Percentiles rank a stretch among this genome's conserved stretches.
phyloP scores from a whole-genome alignment of 1,139 yeast species.

The Lizanozyma gosingica region DNA sequence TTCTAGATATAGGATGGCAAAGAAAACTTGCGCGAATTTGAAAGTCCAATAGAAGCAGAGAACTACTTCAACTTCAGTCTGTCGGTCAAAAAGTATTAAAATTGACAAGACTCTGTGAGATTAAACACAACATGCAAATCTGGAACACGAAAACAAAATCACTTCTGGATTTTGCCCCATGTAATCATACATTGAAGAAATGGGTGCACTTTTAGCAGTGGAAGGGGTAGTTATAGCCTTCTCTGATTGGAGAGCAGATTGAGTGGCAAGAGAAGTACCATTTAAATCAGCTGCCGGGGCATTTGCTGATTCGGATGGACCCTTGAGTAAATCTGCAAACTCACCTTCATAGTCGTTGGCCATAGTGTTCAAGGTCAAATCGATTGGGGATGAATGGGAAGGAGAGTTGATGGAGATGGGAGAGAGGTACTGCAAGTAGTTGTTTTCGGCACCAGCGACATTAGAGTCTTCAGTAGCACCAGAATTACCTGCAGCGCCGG shows the following conservation, averaged over 20 bases:
- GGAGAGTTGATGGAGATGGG: neutral
- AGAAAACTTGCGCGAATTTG: neutral
- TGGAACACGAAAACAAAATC: neutral
- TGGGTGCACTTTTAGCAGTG: neutral
- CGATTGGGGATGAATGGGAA: neutral
- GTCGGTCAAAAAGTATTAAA: neutral
- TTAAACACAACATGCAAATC: neutral
- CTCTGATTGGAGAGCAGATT: neutral
- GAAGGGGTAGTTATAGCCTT: neutral
- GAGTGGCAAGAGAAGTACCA: neutral
- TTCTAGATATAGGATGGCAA: neutral
- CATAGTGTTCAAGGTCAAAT: neutral
- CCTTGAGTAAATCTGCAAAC: neutral
- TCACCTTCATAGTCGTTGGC: neutral
- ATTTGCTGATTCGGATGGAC: neutral
- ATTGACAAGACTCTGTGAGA: neutral
- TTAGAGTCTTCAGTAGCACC: slow-evolving; percentile 5
- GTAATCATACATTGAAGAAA: neutral
- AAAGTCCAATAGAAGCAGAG: neutral
- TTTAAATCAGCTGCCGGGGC: neutral
- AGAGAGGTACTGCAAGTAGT: neutral
- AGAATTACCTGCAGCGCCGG: slow-evolving; percentile 5
- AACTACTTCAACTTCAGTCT: neutral
- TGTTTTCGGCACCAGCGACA: slow-evolving; percentile 3
- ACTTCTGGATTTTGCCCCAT: neutral